Evolutionary conservation across 352 stramenopile genomes (phyloP).

Genomic region (Phytopythium oedochilum): DNA sequence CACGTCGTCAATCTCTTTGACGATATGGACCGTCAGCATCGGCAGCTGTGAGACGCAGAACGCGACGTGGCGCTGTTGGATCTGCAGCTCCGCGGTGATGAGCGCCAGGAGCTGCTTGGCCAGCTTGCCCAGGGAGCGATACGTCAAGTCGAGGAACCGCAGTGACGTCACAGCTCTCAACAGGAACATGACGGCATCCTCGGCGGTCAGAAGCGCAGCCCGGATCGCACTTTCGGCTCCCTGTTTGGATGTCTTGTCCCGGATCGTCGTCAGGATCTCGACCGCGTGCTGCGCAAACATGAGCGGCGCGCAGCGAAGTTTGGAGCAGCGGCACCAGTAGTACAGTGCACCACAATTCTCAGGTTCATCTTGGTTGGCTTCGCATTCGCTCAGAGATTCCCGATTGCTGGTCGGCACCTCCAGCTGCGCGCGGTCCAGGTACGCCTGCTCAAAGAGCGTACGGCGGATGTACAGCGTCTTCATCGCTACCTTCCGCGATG

Average conservation of each 20-base stretch:
- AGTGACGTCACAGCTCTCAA: conserved; percentile 45
- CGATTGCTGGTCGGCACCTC: conserved; percentile 8
- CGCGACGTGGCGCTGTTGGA: conserved; percentile 38
- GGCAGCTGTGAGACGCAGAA: conserved; percentile 55
- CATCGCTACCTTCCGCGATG: conserved; percentile 48
- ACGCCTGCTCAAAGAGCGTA: conserved; percentile 49
- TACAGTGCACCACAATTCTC: conserved; percentile 24
- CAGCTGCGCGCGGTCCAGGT: conserved; percentile 33
- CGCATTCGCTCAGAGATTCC: background rate
- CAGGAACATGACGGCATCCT: conserved; percentile 54
- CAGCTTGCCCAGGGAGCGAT: conserved; percentile 56
- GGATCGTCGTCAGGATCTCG: conserved; percentile 61
- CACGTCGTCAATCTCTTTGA: conserved; percentile 68
- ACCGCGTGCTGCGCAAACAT: conserved; percentile 74
- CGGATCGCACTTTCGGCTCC: conserved; percentile 41
- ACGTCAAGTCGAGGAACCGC: conserved; percentile 56
- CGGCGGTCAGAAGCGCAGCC: conserved; percentile 34
- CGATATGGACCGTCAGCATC: conserved; percentile 57
- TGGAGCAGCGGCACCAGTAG: conserved; percentile 49
- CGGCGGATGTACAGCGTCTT: conserved; percentile 55
- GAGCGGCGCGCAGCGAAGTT: conserved; percentile 40
- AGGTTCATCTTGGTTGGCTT: background rate
- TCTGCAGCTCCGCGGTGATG: conserved; percentile 23
- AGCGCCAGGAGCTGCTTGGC: conserved; percentile 67
- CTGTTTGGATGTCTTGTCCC: conserved; percentile 61